Evolutionary conservation across 73 alveolate genomes (phyloP), one percentile per base, ranked within the genome.

Genomic region (Paramecium biaurelia): DNA sequence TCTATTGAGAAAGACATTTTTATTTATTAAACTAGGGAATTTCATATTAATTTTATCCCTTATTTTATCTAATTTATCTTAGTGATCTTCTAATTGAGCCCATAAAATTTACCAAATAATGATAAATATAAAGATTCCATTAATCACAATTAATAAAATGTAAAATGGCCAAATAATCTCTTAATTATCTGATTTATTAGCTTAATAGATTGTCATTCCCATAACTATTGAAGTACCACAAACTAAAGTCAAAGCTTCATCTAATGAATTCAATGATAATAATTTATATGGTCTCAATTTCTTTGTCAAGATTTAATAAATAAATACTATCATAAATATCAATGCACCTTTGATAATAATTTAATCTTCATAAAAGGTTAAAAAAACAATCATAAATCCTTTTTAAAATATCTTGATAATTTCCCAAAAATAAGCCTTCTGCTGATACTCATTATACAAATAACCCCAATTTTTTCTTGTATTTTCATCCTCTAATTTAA

Each of bases 161-260:
- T 67, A 67, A 74, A 74, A 74, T 74, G 87, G 87, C 87, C 87
- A 74, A n/a, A 74, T 43, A 14, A 74, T 74, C 38, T 74, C 87
- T 74, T 74, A 15, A 5, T 74, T 74, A 18, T 38, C 87, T 30
- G 56, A 74, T 35, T 8, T 28, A 14, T 32, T 38, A 34, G 87
- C 87, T n/a, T 32, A 21, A 38, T 74, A 74, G 18, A 74, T 74
- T 2, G 87, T 35, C 32, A 74, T 34, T 14, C 87, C 87, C 18
- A 74, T 9, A 32, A 74, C 87, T 4, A 74, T 74, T 2, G 87
- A 74, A 2, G 59, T 18, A 15, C 67, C 87, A 74, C 87, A 74
- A 74, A 74, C 38, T 10, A 74, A 32, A 35, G 87, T 30, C n/a
- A 9, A 30, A 0, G 20, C 20, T 20, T 74, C 87, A 34, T 74